Conservation (phyloP, 441 rosid species). For the Pelargonium australe region DNA sequence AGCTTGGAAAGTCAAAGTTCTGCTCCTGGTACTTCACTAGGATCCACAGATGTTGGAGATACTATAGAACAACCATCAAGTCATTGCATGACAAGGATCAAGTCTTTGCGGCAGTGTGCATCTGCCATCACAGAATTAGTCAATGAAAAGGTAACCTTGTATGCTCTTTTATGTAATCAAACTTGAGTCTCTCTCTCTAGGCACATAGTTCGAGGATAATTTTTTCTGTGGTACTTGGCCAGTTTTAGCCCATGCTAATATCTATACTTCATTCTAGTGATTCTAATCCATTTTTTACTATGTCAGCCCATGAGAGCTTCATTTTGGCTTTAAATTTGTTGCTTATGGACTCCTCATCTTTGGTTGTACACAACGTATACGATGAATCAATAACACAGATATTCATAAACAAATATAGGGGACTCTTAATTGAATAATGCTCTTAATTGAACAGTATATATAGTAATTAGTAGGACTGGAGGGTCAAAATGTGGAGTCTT, state of each 20-base stretch:
- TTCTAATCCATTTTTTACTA: conserved; percentile 2
- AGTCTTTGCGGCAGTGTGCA: conserved; percentile 68
- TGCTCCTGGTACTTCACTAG: conserved; percentile 74
- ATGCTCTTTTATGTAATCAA: conserved; percentile 2
- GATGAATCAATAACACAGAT: not conserved
- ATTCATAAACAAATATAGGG: not conserved
- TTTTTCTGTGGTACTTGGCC: not conserved
- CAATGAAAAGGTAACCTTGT: conserved; percentile 47
- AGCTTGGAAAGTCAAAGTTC: conserved; percentile 59
- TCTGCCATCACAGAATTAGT: conserved; percentile 59
- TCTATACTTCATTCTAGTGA: not conserved
- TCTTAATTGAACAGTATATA: too few species aligned
- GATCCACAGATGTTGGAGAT: conserved; percentile 62
- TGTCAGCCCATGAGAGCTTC: not conserved
- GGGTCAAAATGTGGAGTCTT: too few species aligned
- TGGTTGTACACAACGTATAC: not conserved
- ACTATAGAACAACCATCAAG: conserved; percentile 66
- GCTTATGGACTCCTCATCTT: not conserved
- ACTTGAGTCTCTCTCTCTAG: not conserved
- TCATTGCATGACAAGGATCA: conserved; percentile 63
- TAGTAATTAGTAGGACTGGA: too few species aligned
- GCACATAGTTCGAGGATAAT: too few species aligned
- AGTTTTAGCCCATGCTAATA: not conserved
- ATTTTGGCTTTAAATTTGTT: not conserved
- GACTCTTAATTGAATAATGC: too few species aligned